These are phyloP conservation scores for Ramalina intermedia DNA, from an alignment of 495 filamentous ascomycete species.

Conservation along the genomic window DNA sequence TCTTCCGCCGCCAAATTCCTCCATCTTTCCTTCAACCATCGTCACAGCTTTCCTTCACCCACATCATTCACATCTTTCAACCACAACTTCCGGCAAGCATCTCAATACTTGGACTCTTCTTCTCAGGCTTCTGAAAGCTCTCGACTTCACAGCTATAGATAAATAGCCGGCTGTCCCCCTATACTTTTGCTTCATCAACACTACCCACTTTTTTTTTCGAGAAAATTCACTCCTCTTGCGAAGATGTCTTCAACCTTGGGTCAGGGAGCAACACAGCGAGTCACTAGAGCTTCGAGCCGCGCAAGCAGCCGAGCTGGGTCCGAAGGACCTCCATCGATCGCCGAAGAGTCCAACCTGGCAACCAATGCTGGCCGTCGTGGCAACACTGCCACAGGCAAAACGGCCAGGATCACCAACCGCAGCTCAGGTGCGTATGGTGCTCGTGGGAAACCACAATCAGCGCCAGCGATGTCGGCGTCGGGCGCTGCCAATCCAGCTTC, in stretches of 20 bases:
- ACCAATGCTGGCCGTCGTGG: not conserved
- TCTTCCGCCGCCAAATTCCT: not conserved
- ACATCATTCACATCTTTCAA: not conserved
- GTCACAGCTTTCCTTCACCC: not conserved
- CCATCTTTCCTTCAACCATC: too few relatives aligned
- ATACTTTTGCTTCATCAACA: too few relatives aligned
- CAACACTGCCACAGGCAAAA: not conserved
- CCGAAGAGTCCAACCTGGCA: not conserved
- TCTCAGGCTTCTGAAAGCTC: not conserved
- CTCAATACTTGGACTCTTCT: not conserved
- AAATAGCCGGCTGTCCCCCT: not conserved
- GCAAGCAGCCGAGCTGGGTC: not conserved
- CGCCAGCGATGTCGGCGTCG: not conserved
- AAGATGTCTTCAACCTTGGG: too few relatives aligned
- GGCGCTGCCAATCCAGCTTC: too few relatives aligned
- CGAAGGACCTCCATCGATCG: not conserved
- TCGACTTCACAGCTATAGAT: not conserved
- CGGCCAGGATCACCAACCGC: not conserved
- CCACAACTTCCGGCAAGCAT: constrained; percentile 2
- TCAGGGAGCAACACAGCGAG: not conserved
- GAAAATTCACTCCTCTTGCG: too few relatives aligned
- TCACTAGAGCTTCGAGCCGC: not conserved
- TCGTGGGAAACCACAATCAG: not conserved
- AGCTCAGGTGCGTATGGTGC: constrained; percentile 1
- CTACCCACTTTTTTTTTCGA: too few relatives aligned